Evolutionary conservation across 768 basidiomycete genomes (phyloP), one percentile per base, ranked within the genome.

Genomic region (Xerocomellus chrysenteron): DNA sequence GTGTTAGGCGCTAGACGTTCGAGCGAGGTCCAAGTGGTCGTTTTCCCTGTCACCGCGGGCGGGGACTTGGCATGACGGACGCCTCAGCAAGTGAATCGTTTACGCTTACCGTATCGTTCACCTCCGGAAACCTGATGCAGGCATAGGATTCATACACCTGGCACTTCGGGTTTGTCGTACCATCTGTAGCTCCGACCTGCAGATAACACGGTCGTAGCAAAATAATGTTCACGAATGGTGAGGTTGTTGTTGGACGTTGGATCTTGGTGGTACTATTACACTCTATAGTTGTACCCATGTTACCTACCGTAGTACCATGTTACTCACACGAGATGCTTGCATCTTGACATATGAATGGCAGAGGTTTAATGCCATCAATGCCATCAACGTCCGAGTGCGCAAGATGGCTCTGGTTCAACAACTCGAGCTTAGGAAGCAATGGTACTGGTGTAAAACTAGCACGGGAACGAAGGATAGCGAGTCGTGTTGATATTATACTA

Each of bases 401-500:
- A 11, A 37, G 17, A n/a, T 28, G 11, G 5, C 14, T 21, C 10
- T 28, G 11, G 19, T 30, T 28, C 5, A 11, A 35, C 2, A 26
- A 32, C 21, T 10, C 30, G 30, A 30, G 21, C 35, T 12, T 3
- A 10, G 13, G 41, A 39, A 7, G 26, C 24, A 24, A 39, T 55
- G 12, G 10, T 16, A 9, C 8, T 35, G 19, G 42, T 9, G 42
- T 5, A 16, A 37, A 21, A 24, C 26, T 36, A 16, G 41, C 28
- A 26, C 11, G 10, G 45, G 13, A 28, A 39, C 19, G 14, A 54
- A 60, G 24, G 58, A 48, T 16, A 58, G 52, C 52, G 49, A 55
- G 49, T 12, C 14, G 45, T 41, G 61, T 55, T 65, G 28, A 51
- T 35, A 50, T 48, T 43, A 58, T 48, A 37, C 24, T 45, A 21